Base-by-base conservation (phyloP, 2,329 filamentous ascomycete species). In the Colletotrichum navitas region DNA sequence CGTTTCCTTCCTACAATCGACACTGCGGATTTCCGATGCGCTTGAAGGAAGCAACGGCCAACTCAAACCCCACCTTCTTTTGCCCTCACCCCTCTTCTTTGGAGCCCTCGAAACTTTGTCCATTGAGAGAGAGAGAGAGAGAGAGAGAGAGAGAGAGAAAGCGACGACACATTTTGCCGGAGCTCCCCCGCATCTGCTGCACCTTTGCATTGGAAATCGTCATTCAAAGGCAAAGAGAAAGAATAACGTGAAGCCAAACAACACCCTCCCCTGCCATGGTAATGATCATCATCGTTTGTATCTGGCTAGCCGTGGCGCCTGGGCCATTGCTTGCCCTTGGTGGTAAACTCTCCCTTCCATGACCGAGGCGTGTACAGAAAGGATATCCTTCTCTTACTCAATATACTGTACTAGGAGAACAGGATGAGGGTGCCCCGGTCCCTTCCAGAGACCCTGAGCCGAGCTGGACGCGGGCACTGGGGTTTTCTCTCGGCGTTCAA, bases 141-240 rank as follows among this genome's bases (percentile, higher is more conserved):
- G 29, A 29, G 29, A 29, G 52, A 54, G 62, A n/a, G 29, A 29
- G 29, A 29, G 52, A 54, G 62, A n/a, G 29, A 29, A 4, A 29
- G 34, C 10, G 10, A 10, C 36, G 8, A 45, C 34, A n/a, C 14
- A 51, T 39, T 29, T 49, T 21, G 14, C 24, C 55, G 43, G 55
- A 56, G 63, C 56, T 62, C 59, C 68, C 68, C 68, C 68, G 68
- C 68, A 71, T 36, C 51, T 36, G 63, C 54, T 54, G 47, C 56
- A 45, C 36, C 16, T 12, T 63, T 34, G 32, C n/a, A 29, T 39
- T 62, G 60, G 58, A 32, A 45, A 26, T 29, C 39, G 58, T 3
- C 36, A 26, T 43, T 45, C 16, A 29, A 59, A n/a, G 56, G 56
- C n/a, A 7, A 26, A 39, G 47, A 16, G 47, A 24, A 63, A n/a